Percentiles rank a stretch among this genome's conserved stretches.
phyloP scores from a whole-genome alignment of 768 basidiomycete species.

The Pleurotus giganteus region DNA sequence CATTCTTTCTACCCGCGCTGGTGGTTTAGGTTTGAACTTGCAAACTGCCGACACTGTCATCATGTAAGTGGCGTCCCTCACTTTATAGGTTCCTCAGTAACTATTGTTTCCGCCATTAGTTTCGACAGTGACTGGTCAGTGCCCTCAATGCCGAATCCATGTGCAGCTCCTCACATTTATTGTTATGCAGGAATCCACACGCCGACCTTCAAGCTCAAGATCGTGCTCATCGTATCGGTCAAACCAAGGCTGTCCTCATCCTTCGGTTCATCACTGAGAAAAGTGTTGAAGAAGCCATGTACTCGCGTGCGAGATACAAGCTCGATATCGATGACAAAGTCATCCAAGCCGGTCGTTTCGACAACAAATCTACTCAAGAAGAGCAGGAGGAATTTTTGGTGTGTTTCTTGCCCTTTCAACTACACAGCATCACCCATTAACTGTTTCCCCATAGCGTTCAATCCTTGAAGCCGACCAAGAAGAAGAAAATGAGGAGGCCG shows the following conservation, averaged over 20 bases:
- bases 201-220: conserved; percentile 99
- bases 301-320: conserved; percentile 92
- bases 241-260: conserved; percentile 96
- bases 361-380: conserved; percentile 97
- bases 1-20: conserved; percentile 91
- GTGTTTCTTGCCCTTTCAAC: conserved; percentile 24
- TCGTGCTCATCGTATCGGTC: conserved; percentile 99
- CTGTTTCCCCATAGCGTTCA: conserved; percentile 57
- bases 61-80: conserved; percentile 54
- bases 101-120: conserved; percentile 31
- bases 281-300: conserved; percentile 98
- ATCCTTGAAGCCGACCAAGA: conserved; percentile 89
- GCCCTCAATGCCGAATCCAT: background rate
- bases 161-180: conserved; percentile 16
- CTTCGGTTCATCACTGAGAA: conserved; percentile 96
- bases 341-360: conserved; percentile 98
- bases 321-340: conserved; percentile 99
- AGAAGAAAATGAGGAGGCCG: conserved; percentile 86
- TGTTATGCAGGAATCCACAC: conserved; percentile 79
- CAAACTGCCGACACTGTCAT: conserved; percentile 97
- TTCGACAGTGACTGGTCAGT: conserved; percentile 75
- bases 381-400: conserved; percentile 96
- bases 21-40: conserved; percentile 91
- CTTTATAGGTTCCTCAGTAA: conserved; percentile 7
- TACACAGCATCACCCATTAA: conserved; percentile 4